phyloP scores from a whole-genome alignment of 352 stramenopile genomes.

The Globisporangium paddicum region DNA sequence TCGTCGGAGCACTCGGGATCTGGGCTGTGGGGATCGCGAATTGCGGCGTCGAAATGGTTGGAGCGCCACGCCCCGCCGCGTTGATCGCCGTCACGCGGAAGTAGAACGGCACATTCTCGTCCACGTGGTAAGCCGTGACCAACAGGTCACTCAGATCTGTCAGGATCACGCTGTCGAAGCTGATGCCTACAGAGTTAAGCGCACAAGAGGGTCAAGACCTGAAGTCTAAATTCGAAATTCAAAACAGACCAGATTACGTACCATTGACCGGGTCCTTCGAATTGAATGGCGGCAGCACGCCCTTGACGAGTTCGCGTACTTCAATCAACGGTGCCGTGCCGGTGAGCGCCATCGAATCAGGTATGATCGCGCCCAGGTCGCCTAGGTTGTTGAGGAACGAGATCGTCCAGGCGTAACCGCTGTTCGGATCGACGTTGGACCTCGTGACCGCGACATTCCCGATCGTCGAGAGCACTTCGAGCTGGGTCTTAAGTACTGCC shows the following conservation, averaged over 20 bases:
- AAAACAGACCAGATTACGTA: too few relatives aligned
- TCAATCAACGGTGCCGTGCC: conserved; percentile 85
- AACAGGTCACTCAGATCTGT: conserved; percentile 87
- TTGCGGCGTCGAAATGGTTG: conserved; percentile 72
- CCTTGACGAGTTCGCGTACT: conserved; percentile 68
- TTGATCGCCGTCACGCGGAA: conserved; percentile 93
- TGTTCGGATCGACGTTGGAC: conserved; percentile 86
- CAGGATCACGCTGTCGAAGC: conserved; percentile 84
- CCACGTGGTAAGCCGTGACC: conserved; percentile 77
- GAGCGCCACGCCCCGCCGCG: conserved; percentile 60
- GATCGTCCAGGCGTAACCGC: conserved; percentile 91
- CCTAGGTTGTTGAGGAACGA: conserved; percentile 92
- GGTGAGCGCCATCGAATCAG: conserved; percentile 83
- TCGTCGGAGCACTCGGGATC: conserved; percentile 47
- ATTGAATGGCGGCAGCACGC: conserved; percentile 90
- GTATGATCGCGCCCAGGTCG: conserved; percentile 64
- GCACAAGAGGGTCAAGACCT: too few relatives aligned
- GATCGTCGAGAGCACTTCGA: conserved; percentile 89
- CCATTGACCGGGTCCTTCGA: conserved; percentile 77
- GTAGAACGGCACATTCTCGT: conserved; percentile 95
- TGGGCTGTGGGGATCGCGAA: conserved; percentile 87
- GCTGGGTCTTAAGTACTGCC: conserved; percentile 82
- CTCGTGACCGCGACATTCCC: conserved; percentile 84
- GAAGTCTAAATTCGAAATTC: too few relatives aligned
- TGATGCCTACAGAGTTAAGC: conserved; percentile 57